Base-by-base conservation (phyloP, 805 yeast species). In the Pichia sporocuriosa region DNA sequence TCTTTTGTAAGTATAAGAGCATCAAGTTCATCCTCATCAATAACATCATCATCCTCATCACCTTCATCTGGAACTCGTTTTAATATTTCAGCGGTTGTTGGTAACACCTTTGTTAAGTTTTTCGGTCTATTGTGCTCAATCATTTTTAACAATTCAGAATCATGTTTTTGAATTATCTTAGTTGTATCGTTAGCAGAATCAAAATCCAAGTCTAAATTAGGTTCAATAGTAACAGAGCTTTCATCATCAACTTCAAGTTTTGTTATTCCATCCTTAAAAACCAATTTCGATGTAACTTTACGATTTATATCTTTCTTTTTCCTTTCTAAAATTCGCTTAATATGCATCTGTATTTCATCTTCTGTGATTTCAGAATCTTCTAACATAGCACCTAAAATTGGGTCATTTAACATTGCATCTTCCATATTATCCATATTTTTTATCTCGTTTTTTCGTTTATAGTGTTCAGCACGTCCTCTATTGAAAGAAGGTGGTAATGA, bases 401-500 rank as follows among this genome's bases (percentile, higher is more conserved):
- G 75, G 50, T 71, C 69, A 36, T 56, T 60, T 20, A 56, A 50
- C 32, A 70, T 35, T 5, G 67, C 63, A 19, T 67, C 71, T 36
- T 68, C 69, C 40, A 64, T 58, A 25, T 61, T 65, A 33, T 65
- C 59, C 5, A 67, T 60, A 37, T 61, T 59, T 17, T 46, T 37
- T 21, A 46, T 44, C 35, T 46, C 57, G 42, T 40, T 52, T 45
- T 48, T 55, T 10, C 68, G 45, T 37, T 60, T 54, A 27, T 60
- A 63, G 35, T 67, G 84, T 25, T 66, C 66, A 24, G 62, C 63
- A 32, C 90, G 68, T 54, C 83, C 84, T 44, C 71, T 74, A 20
- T 67, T 66, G 56, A 74, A 88, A 0, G 96, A 79, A 0, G 99
- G 99, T 1, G 99, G 99, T 38, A 79, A 70, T 0, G 86, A 70